Percentiles rank a stretch among this genome's conserved stretches.
phyloP scores from a whole-genome alignment of 2,329 filamentous ascomycete genomes.

The Stemphylium vesicarium region DNA sequence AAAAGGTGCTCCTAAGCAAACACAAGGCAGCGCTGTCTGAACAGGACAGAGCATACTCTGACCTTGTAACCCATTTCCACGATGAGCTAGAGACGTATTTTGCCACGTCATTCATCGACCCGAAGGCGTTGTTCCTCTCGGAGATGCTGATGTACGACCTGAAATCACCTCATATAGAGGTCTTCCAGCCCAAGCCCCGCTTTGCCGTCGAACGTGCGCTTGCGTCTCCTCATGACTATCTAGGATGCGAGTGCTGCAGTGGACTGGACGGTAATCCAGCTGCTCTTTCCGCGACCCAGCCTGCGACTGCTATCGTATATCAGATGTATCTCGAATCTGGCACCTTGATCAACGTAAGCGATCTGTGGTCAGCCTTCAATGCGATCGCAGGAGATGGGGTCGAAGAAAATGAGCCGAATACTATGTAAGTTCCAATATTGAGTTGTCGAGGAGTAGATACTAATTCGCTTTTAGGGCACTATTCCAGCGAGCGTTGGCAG shows the following conservation, averaged over 20 bases:
- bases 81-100: conserved; percentile 59
- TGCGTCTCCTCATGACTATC: conserved; percentile 75
- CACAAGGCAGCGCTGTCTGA: conserved; percentile 74
- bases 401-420: conserved; percentile 56
- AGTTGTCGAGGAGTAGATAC: not conserved
- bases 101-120: conserved; percentile 54
- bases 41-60: conserved; percentile 73
- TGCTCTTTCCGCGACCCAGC: conserved; percentile 65
- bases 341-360: conserved; percentile 76
- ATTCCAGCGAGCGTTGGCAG: conserved; percentile 86
- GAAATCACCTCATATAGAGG: conserved; percentile 71
- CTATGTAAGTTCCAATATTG: conserved; percentile 47
- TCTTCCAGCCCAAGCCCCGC: conserved; percentile 77
- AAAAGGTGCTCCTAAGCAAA: conserved; percentile 80
- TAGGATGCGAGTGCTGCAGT: conserved; percentile 73
- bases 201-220: conserved; percentile 74
- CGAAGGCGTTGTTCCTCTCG: conserved; percentile 64
- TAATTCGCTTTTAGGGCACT: conserved; percentile 58
- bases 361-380: conserved; percentile 79
- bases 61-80: conserved; percentile 65
- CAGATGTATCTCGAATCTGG: conserved; percentile 81
- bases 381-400: conserved; percentile 63
- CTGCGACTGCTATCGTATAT: conserved; percentile 75
- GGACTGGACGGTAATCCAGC: conserved; percentile 47
- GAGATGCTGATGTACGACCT: conserved; percentile 80